Conservation (phyloP, 805 yeast genomes). For the Lachancea waltii region DNA sequence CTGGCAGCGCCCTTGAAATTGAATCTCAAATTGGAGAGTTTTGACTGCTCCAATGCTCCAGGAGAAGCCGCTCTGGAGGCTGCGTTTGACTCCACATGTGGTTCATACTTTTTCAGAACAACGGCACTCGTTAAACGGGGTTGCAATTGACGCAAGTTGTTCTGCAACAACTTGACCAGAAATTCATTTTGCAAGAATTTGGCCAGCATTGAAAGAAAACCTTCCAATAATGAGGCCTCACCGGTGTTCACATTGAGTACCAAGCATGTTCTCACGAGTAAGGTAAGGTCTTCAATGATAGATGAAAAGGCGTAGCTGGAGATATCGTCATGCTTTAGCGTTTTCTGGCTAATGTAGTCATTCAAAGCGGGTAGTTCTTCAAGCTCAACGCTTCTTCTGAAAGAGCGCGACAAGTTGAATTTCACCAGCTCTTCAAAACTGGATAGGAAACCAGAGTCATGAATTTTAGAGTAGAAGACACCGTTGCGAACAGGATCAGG, state of each 20-base stretch:
- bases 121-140: conserved; percentile 18
- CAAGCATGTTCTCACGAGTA: conserved; percentile 63
- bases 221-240: conserved; percentile 33
- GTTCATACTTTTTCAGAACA: conserved; percentile 20
- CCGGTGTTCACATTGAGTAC: conserved; percentile 68
- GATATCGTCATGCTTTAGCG: conserved; percentile 19
- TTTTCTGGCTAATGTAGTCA: conserved; percentile 25
- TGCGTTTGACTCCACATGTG: conserved; percentile 11
- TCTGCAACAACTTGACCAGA: conserved; percentile 27
- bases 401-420: conserved; percentile 67
- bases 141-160: conserved; percentile 24
- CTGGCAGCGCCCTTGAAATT: conserved; percentile 35
- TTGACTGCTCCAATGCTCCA: conserved; percentile 13
- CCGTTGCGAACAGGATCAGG: conserved; percentile 27
- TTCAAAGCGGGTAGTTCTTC: conserved; percentile 68
- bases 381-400: conserved; percentile 71
- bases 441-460: conserved; percentile 43
- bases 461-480: conserved; percentile 22
- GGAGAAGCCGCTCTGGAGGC: conserved; percentile 13
- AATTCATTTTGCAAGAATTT: conserved; percentile 29
- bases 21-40: conserved; percentile 26
- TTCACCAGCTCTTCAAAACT: conserved; percentile 56
- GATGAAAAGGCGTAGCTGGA: conserved; percentile 61
- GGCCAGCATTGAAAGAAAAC: conserved; percentile 25
- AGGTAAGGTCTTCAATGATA: conserved; percentile 75